These are phyloP conservation scores for Aquanectria penicillioides DNA, from an alignment of 2,329 filamentous ascomycete genomes.

Conservation along the genomic window DNA sequence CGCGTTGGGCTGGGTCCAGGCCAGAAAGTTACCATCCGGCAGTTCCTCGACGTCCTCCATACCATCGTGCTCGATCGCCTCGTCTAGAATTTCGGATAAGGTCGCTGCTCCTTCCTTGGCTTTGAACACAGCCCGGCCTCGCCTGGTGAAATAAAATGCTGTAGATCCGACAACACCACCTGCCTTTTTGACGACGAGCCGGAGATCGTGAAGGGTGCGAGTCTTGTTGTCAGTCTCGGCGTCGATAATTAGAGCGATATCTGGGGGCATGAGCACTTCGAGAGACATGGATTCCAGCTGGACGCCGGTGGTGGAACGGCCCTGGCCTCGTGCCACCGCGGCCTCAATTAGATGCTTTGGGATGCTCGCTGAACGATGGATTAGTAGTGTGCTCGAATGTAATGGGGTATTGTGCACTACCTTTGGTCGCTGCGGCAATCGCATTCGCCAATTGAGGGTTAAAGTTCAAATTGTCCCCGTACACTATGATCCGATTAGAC, in stretches of 20 bases:
- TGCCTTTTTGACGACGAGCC: constrained; percentile 74
- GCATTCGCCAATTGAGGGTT: constrained; percentile 82
- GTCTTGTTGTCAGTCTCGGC: constrained; percentile 85
- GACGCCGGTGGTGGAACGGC: constrained; percentile 77
- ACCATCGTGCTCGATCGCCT: constrained; percentile 82
- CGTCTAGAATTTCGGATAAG: constrained; percentile 81
- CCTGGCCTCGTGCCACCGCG: constrained; percentile 89
- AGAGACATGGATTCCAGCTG: constrained; percentile 81
- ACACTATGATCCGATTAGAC: constrained; percentile 61
- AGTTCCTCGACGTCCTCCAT: constrained; percentile 77
- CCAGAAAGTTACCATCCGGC: constrained; percentile 74
- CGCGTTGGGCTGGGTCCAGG: constrained; percentile 56
- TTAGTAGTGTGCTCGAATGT: not conserved
- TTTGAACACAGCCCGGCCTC: constrained; percentile 78
- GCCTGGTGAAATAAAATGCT: constrained; percentile 85
- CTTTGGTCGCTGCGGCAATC: constrained; percentile 82
- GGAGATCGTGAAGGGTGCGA: constrained; percentile 78
- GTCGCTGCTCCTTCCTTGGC: constrained; percentile 58
- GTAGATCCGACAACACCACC: constrained; percentile 79
- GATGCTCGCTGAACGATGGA: constrained; percentile 67
- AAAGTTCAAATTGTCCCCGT: constrained; percentile 75
- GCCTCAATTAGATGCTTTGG: constrained; percentile 86
- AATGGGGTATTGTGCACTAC: constrained; percentile 46
- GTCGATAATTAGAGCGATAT: constrained; percentile 84
- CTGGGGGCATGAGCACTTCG: constrained; percentile 82